A percentile compares a stretch with the other conserved stretches of the same genome.
phyloP scores from a whole-genome alignment of 148 eudicot species.

The Vaccinium vitisidaea region DNA sequence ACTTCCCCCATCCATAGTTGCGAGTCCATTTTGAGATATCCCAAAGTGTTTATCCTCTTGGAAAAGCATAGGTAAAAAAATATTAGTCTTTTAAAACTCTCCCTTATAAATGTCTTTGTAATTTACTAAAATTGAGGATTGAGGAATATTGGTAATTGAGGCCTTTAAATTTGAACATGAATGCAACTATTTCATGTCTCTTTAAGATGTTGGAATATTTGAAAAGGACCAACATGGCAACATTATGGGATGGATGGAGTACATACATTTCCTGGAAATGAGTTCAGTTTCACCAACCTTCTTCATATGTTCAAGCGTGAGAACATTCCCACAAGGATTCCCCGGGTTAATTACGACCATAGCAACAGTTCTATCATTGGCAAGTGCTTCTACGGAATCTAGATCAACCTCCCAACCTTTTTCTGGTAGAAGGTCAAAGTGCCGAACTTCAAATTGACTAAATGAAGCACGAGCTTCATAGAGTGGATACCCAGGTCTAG shows the following conservation, averaged over 20 bases:
- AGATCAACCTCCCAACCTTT: conserved; percentile 80
- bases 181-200: not conserved
- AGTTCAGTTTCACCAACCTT: conserved; percentile 37
- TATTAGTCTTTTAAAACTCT: no score
- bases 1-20: not conserved
- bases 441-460: conserved; percentile 50
- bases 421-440: conserved; percentile 64
- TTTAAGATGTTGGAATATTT: not conserved
- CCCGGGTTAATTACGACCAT: conserved; percentile 78
- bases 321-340: conserved; percentile 84
- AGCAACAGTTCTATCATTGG: conserved; percentile 81
- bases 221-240: not conserved
- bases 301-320: conserved; percentile 45
- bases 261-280: not conserved
- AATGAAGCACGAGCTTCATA: conserved; percentile 58
- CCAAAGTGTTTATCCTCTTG: not conserved
- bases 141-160: not conserved
- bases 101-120: no score
- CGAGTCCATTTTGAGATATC: not conserved
- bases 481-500: conserved; percentile 65
- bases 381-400: conserved; percentile 47
- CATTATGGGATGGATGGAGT: not conserved
- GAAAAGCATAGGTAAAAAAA: not conserved
- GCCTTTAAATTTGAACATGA: not conserved
- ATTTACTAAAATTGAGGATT: not conserved